Percentiles rank a stretch among this genome's conserved stretches.
These are phyloP conservation scores for Amphirosellinia nigrospora DNA, from an alignment of 495 filamentous ascomycete genomes.

Conservation along the genomic window DNA sequence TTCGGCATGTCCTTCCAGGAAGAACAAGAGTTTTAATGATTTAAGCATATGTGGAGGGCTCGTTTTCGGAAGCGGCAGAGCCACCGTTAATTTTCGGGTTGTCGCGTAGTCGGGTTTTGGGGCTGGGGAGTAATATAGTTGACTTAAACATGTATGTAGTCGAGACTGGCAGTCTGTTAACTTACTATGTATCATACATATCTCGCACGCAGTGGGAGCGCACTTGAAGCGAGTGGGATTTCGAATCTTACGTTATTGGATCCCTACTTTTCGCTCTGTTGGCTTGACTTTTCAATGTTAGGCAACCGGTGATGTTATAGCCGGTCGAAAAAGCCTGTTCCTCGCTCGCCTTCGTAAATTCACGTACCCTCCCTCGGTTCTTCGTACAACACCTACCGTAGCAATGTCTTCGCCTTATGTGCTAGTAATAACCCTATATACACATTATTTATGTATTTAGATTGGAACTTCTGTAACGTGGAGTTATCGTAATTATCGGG, in stretches of 20 bases:
- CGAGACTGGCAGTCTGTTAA: slow-evolving; percentile 18
- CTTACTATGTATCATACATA: slow-evolving; percentile 17
- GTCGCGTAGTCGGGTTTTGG: neutral
- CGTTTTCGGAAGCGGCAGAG: neutral
- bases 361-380: neutral
- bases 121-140: slow-evolving; percentile 5
- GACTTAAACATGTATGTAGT: slow-evolving; percentile 9
- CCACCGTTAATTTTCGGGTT: neutral
- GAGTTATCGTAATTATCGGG: neutral
- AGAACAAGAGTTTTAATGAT: slow-evolving; percentile 77
- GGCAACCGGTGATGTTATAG: no score
- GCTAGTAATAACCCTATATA: no score
- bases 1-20: slow-evolving; percentile 99
- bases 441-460: neutral
- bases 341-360: neutral
- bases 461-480: neutral
- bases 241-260: neutral
- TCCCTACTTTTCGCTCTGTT: neutral
- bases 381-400: neutral
- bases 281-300: neutral
- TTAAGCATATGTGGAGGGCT: neutral
- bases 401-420: neutral
- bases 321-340: neutral
- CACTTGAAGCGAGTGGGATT: slow-evolving; percentile 1
- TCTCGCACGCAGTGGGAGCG: neutral